A percentile compares a stretch with the other conserved stretches of the same genome.
Conservation (phyloP, 495 filamentous ascomycete species). For the Eremomyces bilateralis region DNA sequence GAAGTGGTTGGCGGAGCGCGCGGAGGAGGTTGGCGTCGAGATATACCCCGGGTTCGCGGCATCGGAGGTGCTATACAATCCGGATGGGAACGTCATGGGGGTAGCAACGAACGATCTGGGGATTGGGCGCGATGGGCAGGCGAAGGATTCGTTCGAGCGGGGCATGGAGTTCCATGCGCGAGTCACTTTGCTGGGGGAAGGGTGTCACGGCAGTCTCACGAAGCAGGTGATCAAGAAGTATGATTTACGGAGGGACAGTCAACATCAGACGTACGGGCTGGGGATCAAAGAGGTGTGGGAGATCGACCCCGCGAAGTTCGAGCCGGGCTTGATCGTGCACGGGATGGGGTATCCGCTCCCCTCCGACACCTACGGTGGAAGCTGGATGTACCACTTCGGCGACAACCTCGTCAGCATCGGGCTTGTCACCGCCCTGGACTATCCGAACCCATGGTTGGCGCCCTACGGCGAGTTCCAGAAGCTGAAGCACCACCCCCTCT, state of each 20-base stretch:
- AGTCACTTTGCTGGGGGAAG: slow-evolving; percentile 84
- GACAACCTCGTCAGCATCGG: slow-evolving; percentile 92
- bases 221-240: slow-evolving; percentile 95
- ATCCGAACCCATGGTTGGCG: slow-evolving; percentile 87
- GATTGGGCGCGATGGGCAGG: slow-evolving; percentile 54
- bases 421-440: slow-evolving; percentile 85
- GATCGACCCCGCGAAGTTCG: slow-evolving; percentile 78
- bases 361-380: slow-evolving; percentile 79
- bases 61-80: slow-evolving; percentile 69
- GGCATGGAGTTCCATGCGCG: slow-evolving; percentile 98
- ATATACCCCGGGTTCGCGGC: slow-evolving; percentile 93
- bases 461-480: slow-evolving; percentile 97
- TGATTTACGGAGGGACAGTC: slow-evolving; percentile 69
- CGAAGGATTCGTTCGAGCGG: slow-evolving; percentile 80
- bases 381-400: slow-evolving; percentile 97
- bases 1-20: slow-evolving; percentile 86
- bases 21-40: slow-evolving; percentile 96
- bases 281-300: slow-evolving; percentile 98
- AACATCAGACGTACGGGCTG: slow-evolving; percentile 85
- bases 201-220: slow-evolving; percentile 86
- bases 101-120: slow-evolving; percentile 95
- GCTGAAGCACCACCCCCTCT: slow-evolving; percentile 91
- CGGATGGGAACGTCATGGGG: slow-evolving; percentile 74
- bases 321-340: slow-evolving; percentile 65
- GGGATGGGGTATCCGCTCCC: slow-evolving; percentile 88